Conservation (phyloP, 352 stramenopile species). For the Phytophthora idaei region DNA sequence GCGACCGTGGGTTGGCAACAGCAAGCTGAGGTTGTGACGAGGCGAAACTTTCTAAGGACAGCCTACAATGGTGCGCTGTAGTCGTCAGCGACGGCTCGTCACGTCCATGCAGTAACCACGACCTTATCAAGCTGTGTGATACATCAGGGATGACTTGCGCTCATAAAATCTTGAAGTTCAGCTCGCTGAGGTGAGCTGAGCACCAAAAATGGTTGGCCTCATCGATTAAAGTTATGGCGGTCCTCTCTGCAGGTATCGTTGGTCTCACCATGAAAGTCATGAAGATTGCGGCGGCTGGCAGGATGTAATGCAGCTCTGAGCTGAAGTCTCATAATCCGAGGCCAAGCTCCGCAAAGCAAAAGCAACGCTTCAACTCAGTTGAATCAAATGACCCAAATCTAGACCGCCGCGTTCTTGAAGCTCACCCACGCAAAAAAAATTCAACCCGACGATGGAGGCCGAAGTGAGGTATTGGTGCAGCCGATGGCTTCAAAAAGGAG, state of each 20-base stretch:
- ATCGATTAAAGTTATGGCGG: neutral
- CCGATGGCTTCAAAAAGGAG: constrained; percentile 29
- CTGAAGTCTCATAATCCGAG: constrained; percentile 1
- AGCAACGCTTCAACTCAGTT: neutral
- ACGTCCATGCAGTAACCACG: neutral
- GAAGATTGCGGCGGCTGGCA: neutral
- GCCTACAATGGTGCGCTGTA: neutral
- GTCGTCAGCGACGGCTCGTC: neutral
- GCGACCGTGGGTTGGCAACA: too few relatives aligned
- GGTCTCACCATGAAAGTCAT: neutral
- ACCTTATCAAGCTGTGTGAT: neutral
- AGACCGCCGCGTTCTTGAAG: neutral
- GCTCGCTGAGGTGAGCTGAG: neutral
- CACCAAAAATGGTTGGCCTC: neutral
- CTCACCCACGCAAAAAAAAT: neutral
- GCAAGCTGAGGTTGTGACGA: neutral
- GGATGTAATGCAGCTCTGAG: neutral
- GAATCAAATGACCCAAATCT: neutral
- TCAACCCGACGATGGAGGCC: constrained; percentile 22
- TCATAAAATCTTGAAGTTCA: neutral
- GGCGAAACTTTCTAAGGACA: too few relatives aligned
- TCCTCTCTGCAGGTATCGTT: neutral
- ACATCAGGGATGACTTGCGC: neutral
- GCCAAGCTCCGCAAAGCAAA: neutral
- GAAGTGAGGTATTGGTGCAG: constrained; percentile 5